Conservation (phyloP, 208 protist species). For the Acanthamoeba royreba region DNA sequence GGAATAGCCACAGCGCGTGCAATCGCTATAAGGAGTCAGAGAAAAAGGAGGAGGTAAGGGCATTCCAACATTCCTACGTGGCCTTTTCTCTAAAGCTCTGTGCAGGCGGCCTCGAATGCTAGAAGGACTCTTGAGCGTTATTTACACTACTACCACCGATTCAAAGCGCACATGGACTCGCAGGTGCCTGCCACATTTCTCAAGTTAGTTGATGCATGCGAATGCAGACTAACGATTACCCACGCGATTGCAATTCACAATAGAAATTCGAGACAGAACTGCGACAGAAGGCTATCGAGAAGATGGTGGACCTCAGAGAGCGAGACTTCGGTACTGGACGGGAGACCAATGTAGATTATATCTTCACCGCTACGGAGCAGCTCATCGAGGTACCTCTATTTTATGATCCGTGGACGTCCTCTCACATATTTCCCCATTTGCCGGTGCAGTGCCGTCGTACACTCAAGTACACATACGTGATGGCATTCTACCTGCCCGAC, state of each 20-base stretch:
- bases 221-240: too few relatives aligned
- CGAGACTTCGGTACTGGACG: not conserved
- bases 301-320: not conserved
- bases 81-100: not conserved
- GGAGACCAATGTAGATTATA: not conserved
- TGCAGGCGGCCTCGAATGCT: not conserved
- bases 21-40: not conserved
- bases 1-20: not conserved
- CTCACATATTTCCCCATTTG: not conserved
- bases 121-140: conserved; percentile 19
- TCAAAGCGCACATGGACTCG: conserved; percentile 20
- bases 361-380: conserved; percentile 2
- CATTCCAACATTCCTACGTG: not conserved
- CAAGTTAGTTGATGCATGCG: not conserved
- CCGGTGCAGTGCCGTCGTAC: conserved; percentile 39
- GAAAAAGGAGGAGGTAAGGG: not conserved
- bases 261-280: conserved; percentile 35
- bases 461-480: conserved; percentile 59
- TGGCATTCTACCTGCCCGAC: conserved; percentile 50
- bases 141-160: conserved; percentile 17
- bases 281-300: not conserved
- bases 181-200: not conserved
- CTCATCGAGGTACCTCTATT: conserved; percentile 5
- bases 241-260: too few relatives aligned
- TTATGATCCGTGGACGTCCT: too few relatives aligned